phyloP scores from a whole-genome alignment of 306 rosid genomes.

The Prunus salicina region DNA sequence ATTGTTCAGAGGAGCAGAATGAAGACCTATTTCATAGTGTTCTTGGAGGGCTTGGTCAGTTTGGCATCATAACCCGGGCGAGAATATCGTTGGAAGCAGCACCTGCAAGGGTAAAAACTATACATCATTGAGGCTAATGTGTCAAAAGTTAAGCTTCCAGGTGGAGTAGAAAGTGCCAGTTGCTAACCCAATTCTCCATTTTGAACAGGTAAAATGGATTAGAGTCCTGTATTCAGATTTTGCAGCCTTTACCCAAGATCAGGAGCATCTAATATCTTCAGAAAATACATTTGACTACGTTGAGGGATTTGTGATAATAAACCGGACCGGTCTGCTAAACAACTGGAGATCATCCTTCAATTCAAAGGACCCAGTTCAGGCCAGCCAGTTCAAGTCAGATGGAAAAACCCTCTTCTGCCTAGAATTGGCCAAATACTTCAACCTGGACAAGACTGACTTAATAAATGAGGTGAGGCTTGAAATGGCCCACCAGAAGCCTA shows the following conservation, averaged over 20 bases:
- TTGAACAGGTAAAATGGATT: slow-evolving; percentile 63
- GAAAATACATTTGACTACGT: slow-evolving; percentile 65
- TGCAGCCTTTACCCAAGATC: slow-evolving; percentile 61
- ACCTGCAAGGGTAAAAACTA: slow-evolving; percentile 55
- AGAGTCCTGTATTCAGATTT: slow-evolving; percentile 68
- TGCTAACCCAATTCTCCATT: neutral
- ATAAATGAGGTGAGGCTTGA: slow-evolving; percentile 52
- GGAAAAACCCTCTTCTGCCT: slow-evolving; percentile 84
- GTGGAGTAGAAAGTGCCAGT: neutral
- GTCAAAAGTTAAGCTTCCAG: neutral
- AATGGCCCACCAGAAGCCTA: slow-evolving; percentile 1
- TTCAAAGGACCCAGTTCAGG: slow-evolving; percentile 84
- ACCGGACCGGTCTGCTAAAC: slow-evolving; percentile 84
- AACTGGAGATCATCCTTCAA: slow-evolving; percentile 94
- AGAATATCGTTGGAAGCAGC: slow-evolving; percentile 81
- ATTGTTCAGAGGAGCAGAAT: slow-evolving; percentile 73
- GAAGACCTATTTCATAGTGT: slow-evolving; percentile 78
- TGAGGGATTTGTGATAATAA: slow-evolving; percentile 91
- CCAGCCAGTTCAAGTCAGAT: slow-evolving; percentile 82
- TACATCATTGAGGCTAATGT: neutral
- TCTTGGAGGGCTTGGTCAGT: slow-evolving; percentile 98
- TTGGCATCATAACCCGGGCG: slow-evolving; percentile 89
- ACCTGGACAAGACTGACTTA: slow-evolving; percentile 31
- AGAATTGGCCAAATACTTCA: slow-evolving; percentile 83
- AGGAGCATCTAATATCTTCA: slow-evolving; percentile 67